phyloP scores from a whole-genome alignment of 169 alveolate species.

The Miamiensis avidus region DNA sequence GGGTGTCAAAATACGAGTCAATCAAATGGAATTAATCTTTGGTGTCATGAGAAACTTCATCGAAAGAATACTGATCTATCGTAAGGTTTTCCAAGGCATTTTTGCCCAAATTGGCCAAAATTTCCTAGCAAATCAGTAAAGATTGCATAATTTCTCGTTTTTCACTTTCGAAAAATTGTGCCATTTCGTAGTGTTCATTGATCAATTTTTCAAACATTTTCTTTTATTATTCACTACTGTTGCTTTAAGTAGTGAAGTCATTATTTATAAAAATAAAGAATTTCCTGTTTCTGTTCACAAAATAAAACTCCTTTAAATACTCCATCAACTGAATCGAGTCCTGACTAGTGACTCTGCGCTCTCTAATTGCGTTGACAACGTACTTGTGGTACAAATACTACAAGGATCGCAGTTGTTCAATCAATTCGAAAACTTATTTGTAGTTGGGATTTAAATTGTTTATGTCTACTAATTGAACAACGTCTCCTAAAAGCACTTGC shows the following conservation, averaged over 20 bases:
- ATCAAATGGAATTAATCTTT: background rate
- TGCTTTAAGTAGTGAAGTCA: background rate
- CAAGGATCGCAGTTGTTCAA: too few relatives aligned
- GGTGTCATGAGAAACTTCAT: background rate
- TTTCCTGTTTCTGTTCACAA: conserved; percentile 4
- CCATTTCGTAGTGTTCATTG: background rate
- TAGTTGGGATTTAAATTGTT: too few relatives aligned
- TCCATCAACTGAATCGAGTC: background rate
- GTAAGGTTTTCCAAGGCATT: background rate
- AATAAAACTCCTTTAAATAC: conserved; percentile 6
- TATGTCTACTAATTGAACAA: too few relatives aligned
- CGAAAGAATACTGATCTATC: background rate
- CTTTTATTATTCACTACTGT: background rate
- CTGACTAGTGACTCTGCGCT: background rate
- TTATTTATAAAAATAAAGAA: too few relatives aligned
- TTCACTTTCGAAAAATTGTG: conserved; percentile 20
- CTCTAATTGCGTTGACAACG: background rate
- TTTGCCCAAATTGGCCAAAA: background rate
- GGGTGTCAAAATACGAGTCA: background rate
- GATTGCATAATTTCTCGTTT: background rate
- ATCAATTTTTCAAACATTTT: background rate
- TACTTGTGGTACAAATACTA: conserved; percentile 23
- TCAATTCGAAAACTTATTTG: too few relatives aligned
- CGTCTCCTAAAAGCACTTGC: too few relatives aligned
- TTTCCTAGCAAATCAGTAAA: background rate